Base-by-base conservation (phyloP, 352 stramenopile species). In the Thalassiosira exigua region DNA sequence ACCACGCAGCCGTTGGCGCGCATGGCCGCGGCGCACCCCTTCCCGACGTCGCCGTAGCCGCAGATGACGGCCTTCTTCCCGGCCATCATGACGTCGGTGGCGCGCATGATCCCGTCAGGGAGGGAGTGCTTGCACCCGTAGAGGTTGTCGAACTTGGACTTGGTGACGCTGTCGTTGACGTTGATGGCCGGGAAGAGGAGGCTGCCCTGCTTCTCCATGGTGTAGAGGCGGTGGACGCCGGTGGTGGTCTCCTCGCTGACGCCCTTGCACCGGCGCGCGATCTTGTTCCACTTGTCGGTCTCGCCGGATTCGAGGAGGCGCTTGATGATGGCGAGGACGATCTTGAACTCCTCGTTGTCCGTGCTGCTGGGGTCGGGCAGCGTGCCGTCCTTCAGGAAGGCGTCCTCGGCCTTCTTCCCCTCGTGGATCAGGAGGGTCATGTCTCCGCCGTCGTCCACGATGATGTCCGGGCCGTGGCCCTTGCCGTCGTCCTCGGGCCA, bases 101-200 rank as follows among this genome's bases (percentile, higher is more conserved):
- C 97, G 87, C 97, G 96, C 96, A 98, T 98, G 89, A 99, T 97
- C 81, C 96, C 97, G 92, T 99, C 96, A 4, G 96, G 96, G 7
- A 99, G 94, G 41, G 96, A 99, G 93, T 99, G 97, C 84, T 98
- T 98, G 95, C 96, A 99, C 86, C 97, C 97, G 86, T 99, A 99
- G 30, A 99, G 89, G 93, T 99, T 99, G 92, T 99, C 97, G 80
- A 99, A 99, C 89, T 99, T 99, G 74, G 96, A 99, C 93, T 99
- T 99, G 89, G 97, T 99, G 30, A 99, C 97, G 68, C 94, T 98
- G 91, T 99, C 97, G 91, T 99, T 99, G 56, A 99, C 97, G 87
- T 99, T 99, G 88, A 99, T 99, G 71, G 96, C 96, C 9, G 97
- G 96, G 94, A 99, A 99, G 21, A 99, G 89, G 30, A 99, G 92